Evolutionary conservation across 331 rosid species (phyloP).

Genomic region (Saraca asoca): DNA sequence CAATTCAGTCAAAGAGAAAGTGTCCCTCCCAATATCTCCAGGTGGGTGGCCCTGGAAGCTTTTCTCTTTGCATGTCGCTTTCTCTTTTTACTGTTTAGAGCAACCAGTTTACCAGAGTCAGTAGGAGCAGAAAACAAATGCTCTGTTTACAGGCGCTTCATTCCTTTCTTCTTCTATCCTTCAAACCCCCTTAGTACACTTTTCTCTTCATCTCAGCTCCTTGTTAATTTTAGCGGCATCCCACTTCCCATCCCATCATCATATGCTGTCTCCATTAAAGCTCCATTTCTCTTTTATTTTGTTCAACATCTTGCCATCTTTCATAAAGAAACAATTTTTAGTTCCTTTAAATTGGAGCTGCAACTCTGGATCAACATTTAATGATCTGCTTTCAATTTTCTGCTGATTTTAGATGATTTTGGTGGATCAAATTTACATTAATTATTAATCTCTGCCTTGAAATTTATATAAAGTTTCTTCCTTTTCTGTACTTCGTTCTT

Average conservation of each 20-base stretch:
- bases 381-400: slow-evolving; percentile 10
- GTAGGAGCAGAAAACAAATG: slow-evolving; percentile 32
- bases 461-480: slow-evolving; percentile 36
- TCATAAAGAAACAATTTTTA: not conserved
- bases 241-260: not conserved
- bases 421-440: slow-evolving; percentile 19
- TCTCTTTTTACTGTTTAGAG: slow-evolving; percentile 47
- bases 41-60: slow-evolving; percentile 43
- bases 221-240: slow-evolving; percentile 19
- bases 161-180: slow-evolving; percentile 47
- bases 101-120: slow-evolving; percentile 26
- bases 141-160: slow-evolving; percentile 43
- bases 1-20: slow-evolving; percentile 23
- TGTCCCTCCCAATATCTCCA: slow-evolving; percentile 28
- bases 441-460: slow-evolving; percentile 21
- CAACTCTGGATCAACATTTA: slow-evolving; percentile 24
- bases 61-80: slow-evolving; percentile 41
- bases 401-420: slow-evolving; percentile 29
- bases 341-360: slow-evolving; percentile 28
- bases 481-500: slow-evolving; percentile 1
- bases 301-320: not conserved
- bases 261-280: not conserved
- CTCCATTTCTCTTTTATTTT: not conserved
- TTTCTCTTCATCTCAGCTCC: not conserved
- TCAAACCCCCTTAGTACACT: slow-evolving; percentile 34